phyloP scores from a whole-genome alignment of 495 filamentous ascomycete species.

The Pyrenopolyporus hunteri region DNA sequence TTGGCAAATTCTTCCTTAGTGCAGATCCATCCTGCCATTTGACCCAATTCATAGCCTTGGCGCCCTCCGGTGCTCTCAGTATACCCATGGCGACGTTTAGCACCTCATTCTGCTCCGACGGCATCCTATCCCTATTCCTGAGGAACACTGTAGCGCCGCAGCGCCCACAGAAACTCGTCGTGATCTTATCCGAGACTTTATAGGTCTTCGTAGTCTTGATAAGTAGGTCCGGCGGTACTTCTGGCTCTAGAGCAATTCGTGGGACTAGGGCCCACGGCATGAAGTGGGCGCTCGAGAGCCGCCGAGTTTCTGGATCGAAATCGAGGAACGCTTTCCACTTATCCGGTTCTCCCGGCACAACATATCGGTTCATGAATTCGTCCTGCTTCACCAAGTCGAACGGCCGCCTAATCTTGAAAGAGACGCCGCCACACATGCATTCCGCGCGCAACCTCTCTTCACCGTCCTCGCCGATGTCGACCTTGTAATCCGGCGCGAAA shows the following conservation, averaged over 20 bases:
- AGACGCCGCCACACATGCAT: slow-evolving; percentile 55
- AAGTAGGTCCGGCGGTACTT: slow-evolving; percentile 46
- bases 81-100: slow-evolving; percentile 61
- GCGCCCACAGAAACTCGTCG: slow-evolving; percentile 63
- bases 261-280: slow-evolving; percentile 69
- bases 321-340: slow-evolving; percentile 68
- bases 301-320: slow-evolving; percentile 63
- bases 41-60: slow-evolving; percentile 53
- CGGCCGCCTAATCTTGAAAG: slow-evolving; percentile 50
- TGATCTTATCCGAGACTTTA: slow-evolving; percentile 56
- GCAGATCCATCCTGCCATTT: slow-evolving; percentile 39
- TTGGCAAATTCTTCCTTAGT: slow-evolving; percentile 18
- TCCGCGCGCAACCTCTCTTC: slow-evolving; percentile 42
- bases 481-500: slow-evolving; percentile 18
- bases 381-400: slow-evolving; percentile 12
- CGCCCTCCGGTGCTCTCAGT: slow-evolving; percentile 58
- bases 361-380: slow-evolving; percentile 13
- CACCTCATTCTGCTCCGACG: slow-evolving; percentile 36
- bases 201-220: slow-evolving; percentile 61
- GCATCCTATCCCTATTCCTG: slow-evolving; percentile 7
- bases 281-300: slow-evolving; percentile 64
- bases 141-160: slow-evolving; percentile 70
- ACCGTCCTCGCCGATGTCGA: slow-evolving; percentile 27
- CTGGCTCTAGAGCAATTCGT: slow-evolving; percentile 53
- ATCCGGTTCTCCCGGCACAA: slow-evolving; percentile 18